Evolutionary conservation across 306 rosid species (phyloP), one percentile per base, ranked within the genome.

Genomic region (Castanea sativa): DNA sequence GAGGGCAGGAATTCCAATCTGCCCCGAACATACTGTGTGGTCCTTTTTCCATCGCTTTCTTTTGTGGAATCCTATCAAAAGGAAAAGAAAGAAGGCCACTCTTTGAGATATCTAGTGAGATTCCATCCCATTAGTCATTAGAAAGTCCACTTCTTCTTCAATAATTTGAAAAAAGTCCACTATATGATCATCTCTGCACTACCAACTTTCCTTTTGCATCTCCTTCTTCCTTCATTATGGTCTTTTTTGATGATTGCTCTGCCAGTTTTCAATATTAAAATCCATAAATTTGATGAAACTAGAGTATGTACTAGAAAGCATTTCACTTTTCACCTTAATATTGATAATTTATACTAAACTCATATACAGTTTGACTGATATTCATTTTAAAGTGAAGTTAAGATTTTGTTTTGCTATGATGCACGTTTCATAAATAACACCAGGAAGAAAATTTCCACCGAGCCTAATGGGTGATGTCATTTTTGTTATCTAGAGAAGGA

Each of bases 1-100:
- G 38, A 65, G 73, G 10, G 56, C 74, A 30, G 71, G 56, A 82
- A 78, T 78, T 78, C 86, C 77, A 15, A 43, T 59, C 21, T 58
- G 3, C 52, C 59, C 12, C 11, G 9, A 51, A 23, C 27, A 38
- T 32, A 35, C 3, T 35, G 2, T 12, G 52, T 53, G 32, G 12
- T 1, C 70, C 45, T 19, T 35, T 35, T 1, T 19, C 25, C 23
- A 29, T 6, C 23, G 41, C 45, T 58, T 6, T 77, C 71, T 72
- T 77, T 55, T 65, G 73, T n/a, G 19, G 16, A 64, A 43, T 5
- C 64, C 76, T 76, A 58, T 71, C 53, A 49, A 18, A 69, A 70
- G 57, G 10, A 82, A 29, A 12, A 27, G 27, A 51, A 61, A 77
- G 55, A 21, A 25, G 68, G 52, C 53, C 65, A 49, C 45, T 61